Evolutionary conservation across 148 eudicot genomes (phyloP).

Genomic region (Amaranthus hypochondriacus): DNA sequence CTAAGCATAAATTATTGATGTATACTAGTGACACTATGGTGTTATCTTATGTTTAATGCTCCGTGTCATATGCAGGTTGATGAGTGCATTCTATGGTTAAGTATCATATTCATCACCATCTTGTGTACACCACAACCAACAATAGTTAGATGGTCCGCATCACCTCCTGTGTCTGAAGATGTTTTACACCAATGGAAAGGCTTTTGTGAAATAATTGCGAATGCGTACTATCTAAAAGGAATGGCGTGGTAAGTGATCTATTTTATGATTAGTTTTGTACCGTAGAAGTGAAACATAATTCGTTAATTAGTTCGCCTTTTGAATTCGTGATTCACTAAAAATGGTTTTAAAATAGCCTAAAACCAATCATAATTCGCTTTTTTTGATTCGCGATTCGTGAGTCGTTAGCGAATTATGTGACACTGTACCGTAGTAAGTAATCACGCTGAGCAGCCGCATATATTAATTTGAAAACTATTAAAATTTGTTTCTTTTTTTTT

Average conservation of each 20-base stretch:
- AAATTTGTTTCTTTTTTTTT: neutral
- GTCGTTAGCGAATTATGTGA: no score
- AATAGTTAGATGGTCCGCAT: conserved; percentile 79
- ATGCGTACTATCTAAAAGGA: conserved; percentile 86
- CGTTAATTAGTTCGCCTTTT: no score
- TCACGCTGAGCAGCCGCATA: neutral
- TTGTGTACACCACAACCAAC: conserved; percentile 97
- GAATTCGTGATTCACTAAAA: no score
- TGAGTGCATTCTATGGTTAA: conserved; percentile 91
- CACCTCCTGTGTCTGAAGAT: conserved; percentile 78
- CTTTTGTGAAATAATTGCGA: conserved; percentile 90
- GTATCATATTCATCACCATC: conserved; percentile 81
- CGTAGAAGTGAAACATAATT: neutral
- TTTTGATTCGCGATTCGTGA: no score
- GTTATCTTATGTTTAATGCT: neutral
- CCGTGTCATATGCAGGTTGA: conserved; percentile 53
- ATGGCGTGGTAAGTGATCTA: conserved; percentile 77
- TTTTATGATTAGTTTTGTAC: neutral
- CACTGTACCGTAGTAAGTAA: neutral
- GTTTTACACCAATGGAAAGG: conserved; percentile 79
- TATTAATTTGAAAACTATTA: neutral
- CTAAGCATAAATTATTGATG: neutral
- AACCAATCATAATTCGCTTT: no score
- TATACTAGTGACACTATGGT: neutral
- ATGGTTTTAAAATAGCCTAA: no score